phyloP scores from a whole-genome alignment of 805 yeast genomes.

The Candida quercuum region DNA sequence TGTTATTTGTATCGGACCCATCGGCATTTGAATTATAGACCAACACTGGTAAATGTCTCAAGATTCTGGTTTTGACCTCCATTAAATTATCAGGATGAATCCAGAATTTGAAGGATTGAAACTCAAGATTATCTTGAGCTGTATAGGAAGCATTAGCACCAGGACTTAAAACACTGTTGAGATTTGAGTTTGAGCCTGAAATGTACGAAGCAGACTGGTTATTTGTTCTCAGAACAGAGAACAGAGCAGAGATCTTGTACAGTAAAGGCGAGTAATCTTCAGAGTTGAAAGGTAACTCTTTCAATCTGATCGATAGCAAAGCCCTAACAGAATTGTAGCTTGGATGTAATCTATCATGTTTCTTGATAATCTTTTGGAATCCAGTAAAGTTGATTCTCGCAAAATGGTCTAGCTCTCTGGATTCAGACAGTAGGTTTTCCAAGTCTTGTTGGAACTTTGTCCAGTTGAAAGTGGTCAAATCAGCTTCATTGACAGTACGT shows the following conservation, averaged over 20 bases:
- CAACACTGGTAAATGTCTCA: constrained; percentile 89
- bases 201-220: constrained; percentile 30
- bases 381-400: constrained; percentile 93
- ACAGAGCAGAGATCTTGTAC: constrained; percentile 75
- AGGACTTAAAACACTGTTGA: constrained; percentile 16
- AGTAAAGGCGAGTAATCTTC: constrained; percentile 93
- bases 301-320: constrained; percentile 78
- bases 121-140: constrained; percentile 25
- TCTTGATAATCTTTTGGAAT: constrained; percentile 88
- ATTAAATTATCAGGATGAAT: constrained; percentile 92
- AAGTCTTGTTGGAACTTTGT: constrained; percentile 57
- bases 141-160: constrained; percentile 13
- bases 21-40: constrained; percentile 46
- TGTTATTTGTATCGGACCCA: constrained; percentile 34
- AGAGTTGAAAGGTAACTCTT: constrained; percentile 83
- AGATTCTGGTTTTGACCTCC: constrained; percentile 95
- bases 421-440: constrained; percentile 67
- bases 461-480: constrained; percentile 45
- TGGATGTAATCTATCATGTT: constrained; percentile 89
- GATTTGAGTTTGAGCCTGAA: constrained; percentile 20
- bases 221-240: constrained; percentile 77
- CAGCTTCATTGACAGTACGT: constrained; percentile 32
- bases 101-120: constrained; percentile 86
- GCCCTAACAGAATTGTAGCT: constrained; percentile 83
- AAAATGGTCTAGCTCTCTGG: constrained; percentile 86